Evolutionary conservation across 768 basidiomycete genomes (phyloP).

Genomic region (Gymnopilus junonius): DNA sequence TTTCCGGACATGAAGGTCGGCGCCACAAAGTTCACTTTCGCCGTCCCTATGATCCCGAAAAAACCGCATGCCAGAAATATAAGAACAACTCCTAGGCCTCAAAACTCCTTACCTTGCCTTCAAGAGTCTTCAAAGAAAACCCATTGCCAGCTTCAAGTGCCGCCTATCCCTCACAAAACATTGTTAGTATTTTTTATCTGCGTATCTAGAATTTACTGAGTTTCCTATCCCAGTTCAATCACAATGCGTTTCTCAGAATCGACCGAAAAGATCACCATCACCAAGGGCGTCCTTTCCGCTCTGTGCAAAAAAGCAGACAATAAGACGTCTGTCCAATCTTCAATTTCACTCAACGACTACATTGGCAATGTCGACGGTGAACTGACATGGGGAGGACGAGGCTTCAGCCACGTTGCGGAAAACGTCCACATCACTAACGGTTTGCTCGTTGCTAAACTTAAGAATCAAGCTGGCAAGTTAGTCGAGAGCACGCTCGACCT

Average conservation of each 20-base stretch:
- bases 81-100: background rate
- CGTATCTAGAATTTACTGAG: background rate
- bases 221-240: conserved; percentile 3
- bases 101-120: background rate
- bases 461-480: conserved; percentile 15
- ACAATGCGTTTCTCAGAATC: conserved; percentile 21
- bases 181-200: background rate
- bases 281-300: conserved; percentile 20
- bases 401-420: conserved; percentile 20
- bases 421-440: conserved; percentile 17
- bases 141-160: background rate
- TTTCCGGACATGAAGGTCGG: background rate
- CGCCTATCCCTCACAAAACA: background rate
- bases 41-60: background rate
- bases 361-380: conserved; percentile 22
- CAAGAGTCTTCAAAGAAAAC: background rate
- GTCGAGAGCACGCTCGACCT: conserved; percentile 22
- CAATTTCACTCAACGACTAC: conserved; percentile 21
- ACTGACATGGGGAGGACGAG: conserved; percentile 19
- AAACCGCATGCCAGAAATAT: background rate
- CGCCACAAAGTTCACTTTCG: background rate
- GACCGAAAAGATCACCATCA: conserved; percentile 19
- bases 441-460: conserved; percentile 19
- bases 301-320: conserved; percentile 19
- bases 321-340: conserved; percentile 19